Evolutionary conservation across 768 basidiomycete genomes (phyloP).

Genomic region (Sporobolomyces phaffii): DNA sequence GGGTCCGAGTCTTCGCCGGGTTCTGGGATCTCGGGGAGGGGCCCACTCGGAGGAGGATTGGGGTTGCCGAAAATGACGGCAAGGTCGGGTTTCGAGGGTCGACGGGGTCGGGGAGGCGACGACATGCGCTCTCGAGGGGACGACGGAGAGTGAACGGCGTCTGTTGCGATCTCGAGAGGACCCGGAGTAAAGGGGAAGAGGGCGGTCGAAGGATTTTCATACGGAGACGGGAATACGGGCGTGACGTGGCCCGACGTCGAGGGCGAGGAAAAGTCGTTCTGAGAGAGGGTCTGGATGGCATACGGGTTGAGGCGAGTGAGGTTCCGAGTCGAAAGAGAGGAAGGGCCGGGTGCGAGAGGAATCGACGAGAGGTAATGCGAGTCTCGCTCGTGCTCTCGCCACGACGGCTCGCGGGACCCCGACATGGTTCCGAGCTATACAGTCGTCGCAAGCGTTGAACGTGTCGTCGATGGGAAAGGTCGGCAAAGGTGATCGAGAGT

Average conservation of each 20-base stretch:
- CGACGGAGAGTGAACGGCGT: background rate
- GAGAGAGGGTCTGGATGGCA: background rate
- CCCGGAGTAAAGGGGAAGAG: slow-evolving; percentile 10
- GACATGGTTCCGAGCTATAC: background rate
- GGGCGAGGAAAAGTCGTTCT: background rate
- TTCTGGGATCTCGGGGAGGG: slow-evolving; percentile 6
- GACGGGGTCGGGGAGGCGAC: background rate
- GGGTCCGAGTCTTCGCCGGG: too few species aligned
- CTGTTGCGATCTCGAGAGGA: background rate
- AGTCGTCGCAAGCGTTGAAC: too few species aligned
- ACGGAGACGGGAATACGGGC: slow-evolving; percentile 1
- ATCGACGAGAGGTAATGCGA: slow-evolving; percentile 16
- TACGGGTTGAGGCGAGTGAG: background rate
- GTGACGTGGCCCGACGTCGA: background rate
- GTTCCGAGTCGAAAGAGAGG: background rate
- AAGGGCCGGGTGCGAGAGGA: background rate
- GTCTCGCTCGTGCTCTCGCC: too few species aligned
- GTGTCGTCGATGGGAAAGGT: too few species aligned
- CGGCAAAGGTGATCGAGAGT: too few species aligned
- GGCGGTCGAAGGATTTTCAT: slow-evolving; percentile 8
- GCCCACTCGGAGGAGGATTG: background rate
- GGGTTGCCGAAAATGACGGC: background rate
- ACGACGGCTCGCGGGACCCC: too few species aligned
- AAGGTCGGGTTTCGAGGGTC: background rate
- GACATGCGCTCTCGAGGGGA: background rate